These are phyloP conservation scores for Lactuca saligna DNA, from an alignment of 129 eudicot genomes.

Conservation along the genomic window DNA sequence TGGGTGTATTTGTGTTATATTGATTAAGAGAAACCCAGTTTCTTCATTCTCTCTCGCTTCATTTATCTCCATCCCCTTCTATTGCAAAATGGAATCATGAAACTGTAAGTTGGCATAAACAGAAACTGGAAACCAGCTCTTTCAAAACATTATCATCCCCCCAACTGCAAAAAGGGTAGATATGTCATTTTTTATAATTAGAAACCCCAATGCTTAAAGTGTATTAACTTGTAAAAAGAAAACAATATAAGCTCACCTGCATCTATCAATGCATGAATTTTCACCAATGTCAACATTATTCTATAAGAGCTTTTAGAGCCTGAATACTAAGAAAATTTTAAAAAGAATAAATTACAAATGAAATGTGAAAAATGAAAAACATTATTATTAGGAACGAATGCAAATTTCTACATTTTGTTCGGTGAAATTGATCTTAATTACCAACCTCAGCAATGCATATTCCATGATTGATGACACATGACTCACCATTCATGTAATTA, in stretches of 20 bases:
- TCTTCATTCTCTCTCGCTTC: too few species aligned
- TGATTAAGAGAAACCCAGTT: too few species aligned
- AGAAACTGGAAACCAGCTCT: too few species aligned
- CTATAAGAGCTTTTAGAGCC: slow-evolving; percentile 63
- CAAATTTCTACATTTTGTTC: too few species aligned
- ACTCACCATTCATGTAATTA: slow-evolving; percentile 83
- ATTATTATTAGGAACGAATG: too few species aligned
- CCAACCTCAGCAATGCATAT: slow-evolving; percentile 96
- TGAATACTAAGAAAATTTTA: slow-evolving; percentile 23
- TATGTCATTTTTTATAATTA: slow-evolving; percentile 8
- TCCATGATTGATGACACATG: slow-evolving; percentile 75
- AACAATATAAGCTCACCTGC: slow-evolving; percentile 60
- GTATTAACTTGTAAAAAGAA: slow-evolving; percentile 13
- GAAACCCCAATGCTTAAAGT: background rate
- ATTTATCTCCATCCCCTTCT: too few species aligned
- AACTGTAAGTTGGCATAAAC: too few species aligned
- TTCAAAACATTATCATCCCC: too few species aligned
- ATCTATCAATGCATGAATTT: slow-evolving; percentile 89
- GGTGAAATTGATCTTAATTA: too few species aligned
- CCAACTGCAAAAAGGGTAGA: slow-evolving; percentile 59
- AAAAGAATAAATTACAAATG: background rate
- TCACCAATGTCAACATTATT: slow-evolving; percentile 94
- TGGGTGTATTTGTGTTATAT: too few species aligned
- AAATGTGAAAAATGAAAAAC: too few species aligned
- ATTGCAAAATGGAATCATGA: too few species aligned